Base-by-base conservation (phyloP, 441 rosid species). In the Raphanus hybrid region DNA sequence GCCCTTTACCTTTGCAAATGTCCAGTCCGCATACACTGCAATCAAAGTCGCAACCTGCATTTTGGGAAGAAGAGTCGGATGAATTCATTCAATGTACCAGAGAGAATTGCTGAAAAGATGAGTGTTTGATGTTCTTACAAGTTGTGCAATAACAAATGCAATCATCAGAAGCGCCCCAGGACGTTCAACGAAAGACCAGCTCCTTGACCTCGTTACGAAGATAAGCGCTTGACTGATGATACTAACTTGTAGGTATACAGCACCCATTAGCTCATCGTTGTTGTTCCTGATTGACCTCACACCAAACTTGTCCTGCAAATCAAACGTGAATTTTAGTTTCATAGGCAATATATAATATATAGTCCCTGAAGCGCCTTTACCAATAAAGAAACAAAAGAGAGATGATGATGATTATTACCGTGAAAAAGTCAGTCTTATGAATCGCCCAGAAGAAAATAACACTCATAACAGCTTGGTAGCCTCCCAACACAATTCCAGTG, bases 401-500 rank as follows among this genome's bases (percentile, higher is more conserved):
- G 26, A 23, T 23, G 26, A 23, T 23, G 26, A 62, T 75, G 35
- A 37, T 20, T 69, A 23, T 35, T 84, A 93, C 98, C 6, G 92
- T 4, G 78, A 90, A 93, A 82, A 93, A 93, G 81, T 90, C 85
- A 0, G 98, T 89, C 39, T 90, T 83, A 62, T 89, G 88, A 86
- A 84, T 73, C 5, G 81, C 80, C 95, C 95, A 93, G 87, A 90
- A 93, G 89, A 93, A 93, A 16, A 93, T 20, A 57, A 93, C 97
- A 14, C 97, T 93, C 98, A 93, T 93, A 74, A 93, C 45, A 3
- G 87, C 97, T 82, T 91, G 80, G 77, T 93, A 93, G 58, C 98
- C 93, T 62, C 98, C 98, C 7, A 93, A 87, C 43, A 87, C 91
- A 26, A 93, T 16, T 75, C 97, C 98, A 2, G 98, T 93, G 39